These are phyloP conservation scores for Conidiobolus incongruus DNA, from an alignment of 371 early-diverging fungal genomes.

Conservation along the genomic window DNA sequence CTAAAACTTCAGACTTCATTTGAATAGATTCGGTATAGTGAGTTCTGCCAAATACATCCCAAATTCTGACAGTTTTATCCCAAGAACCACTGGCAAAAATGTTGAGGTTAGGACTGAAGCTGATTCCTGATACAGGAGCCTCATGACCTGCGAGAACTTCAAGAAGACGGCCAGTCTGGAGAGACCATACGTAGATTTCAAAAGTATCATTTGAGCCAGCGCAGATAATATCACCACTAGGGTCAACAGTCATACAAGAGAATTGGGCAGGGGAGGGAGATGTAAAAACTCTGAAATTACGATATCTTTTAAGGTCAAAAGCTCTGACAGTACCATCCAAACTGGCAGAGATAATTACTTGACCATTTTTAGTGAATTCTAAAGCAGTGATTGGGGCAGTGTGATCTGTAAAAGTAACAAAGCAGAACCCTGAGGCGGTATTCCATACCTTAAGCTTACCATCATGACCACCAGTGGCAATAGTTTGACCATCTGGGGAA, in stretches of 20 bases:
- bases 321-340: conserved; percentile 95
- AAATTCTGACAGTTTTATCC: conserved; percentile 81
- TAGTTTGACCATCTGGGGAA: conserved; percentile 80
- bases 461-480: conserved; percentile 93
- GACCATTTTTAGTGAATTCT: conserved; percentile 76
- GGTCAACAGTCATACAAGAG: conserved; percentile 75
- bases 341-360: conserved; percentile 83
- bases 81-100: conserved; percentile 73
- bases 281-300: conserved; percentile 93
- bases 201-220: conserved; percentile 90
- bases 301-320: conserved; percentile 86
- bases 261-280: conserved; percentile 94
- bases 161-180: conserved; percentile 88
- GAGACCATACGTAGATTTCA: conserved; percentile 92
- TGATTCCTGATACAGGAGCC: conserved; percentile 67
- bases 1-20: conserved; percentile 68
- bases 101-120: conserved; percentile 61
- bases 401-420: conserved; percentile 92
- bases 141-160: conserved; percentile 88
- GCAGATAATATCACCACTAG: conserved; percentile 87
- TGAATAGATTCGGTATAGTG: conserved; percentile 56
- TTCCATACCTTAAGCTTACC: conserved; percentile 97
- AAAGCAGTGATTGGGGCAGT: conserved; percentile 56
- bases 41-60: conserved; percentile 83
- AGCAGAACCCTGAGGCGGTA: conserved; percentile 84